Evolutionary conservation across 305 asterid genomes (phyloP).

Genomic region (Stenogyne calaminthoides): DNA sequence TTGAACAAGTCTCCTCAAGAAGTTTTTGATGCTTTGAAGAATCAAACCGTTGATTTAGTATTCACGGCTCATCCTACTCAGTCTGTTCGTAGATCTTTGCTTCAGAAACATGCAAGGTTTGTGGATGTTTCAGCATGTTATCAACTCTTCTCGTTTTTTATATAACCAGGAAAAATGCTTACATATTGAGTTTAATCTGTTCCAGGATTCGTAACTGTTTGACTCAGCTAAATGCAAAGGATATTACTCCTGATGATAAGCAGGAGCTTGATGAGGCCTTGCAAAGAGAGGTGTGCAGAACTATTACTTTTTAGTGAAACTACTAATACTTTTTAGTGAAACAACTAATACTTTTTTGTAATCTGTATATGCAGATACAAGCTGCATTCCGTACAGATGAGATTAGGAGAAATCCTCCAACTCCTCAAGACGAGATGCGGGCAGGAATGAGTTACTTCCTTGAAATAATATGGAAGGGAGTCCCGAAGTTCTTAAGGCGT

Average conservation of each 20-base stretch:
- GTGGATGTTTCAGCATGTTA: not conserved
- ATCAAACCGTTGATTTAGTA: constrained; percentile 71
- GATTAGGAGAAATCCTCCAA: constrained; percentile 84
- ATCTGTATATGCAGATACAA: constrained; percentile 61
- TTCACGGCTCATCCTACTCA: constrained; percentile 78
- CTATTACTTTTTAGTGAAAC: not conserved
- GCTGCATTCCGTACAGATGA: constrained; percentile 94
- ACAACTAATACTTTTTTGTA: too few relatives aligned
- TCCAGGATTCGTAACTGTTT: constrained; percentile 70
- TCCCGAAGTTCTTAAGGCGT: constrained; percentile 78
- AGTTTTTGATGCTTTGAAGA: constrained; percentile 69
- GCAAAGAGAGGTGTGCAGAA: constrained; percentile 69
- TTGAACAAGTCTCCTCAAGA: constrained; percentile 59
- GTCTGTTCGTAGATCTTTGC: constrained; percentile 75
- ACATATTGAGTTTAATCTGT: not conserved
- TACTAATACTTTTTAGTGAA: too few relatives aligned
- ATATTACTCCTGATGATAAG: constrained; percentile 83
- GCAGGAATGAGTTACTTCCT: constrained; percentile 92
- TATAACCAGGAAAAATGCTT: not conserved
- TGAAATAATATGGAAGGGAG: constrained; percentile 91
- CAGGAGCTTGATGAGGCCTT: constrained; percentile 89
- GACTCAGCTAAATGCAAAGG: constrained; percentile 77
- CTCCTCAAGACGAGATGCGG: constrained; percentile 94
- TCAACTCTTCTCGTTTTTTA: not conserved
- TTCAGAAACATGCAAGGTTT: constrained; percentile 74